Conservation (phyloP, 306 rosid species). For the Cucurbita moschata region DNA sequence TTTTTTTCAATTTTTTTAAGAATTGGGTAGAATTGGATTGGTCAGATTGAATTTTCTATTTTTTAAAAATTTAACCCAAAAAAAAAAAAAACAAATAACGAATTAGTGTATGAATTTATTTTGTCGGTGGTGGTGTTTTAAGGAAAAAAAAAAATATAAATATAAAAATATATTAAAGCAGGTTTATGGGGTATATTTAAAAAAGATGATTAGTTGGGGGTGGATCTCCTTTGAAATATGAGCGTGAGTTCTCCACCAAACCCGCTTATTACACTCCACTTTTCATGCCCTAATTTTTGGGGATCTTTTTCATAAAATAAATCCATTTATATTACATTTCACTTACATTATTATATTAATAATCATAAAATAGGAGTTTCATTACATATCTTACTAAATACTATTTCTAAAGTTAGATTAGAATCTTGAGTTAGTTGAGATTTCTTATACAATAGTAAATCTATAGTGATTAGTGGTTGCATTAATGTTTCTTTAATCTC, state of each 20-base stretch:
- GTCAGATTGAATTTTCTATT: too few relatives aligned
- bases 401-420: not conserved
- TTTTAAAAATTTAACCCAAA: too few relatives aligned
- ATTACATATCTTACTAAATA: not conserved
- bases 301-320: not conserved
- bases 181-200: not conserved
- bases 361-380: too few relatives aligned
- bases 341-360: too few relatives aligned
- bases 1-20: too few relatives aligned
- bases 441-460: not conserved
- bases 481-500: too few relatives aligned
- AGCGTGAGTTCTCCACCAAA: not conserved
- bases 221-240: not conserved
- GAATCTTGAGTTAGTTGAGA: not conserved
- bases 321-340: not conserved
- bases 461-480: not conserved
- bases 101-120: too few relatives aligned
- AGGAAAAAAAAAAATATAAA: not conserved
- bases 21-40: too few relatives aligned
- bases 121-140: too few relatives aligned
- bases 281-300: constrained; percentile 2
- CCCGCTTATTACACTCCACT: not conserved
- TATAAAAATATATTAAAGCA: not conserved
- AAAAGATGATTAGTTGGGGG: not conserved
- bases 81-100: too few relatives aligned